Evolutionary conservation across 345 rosid genomes (phyloP).

Genomic region (Aurinia saxatilis): DNA sequence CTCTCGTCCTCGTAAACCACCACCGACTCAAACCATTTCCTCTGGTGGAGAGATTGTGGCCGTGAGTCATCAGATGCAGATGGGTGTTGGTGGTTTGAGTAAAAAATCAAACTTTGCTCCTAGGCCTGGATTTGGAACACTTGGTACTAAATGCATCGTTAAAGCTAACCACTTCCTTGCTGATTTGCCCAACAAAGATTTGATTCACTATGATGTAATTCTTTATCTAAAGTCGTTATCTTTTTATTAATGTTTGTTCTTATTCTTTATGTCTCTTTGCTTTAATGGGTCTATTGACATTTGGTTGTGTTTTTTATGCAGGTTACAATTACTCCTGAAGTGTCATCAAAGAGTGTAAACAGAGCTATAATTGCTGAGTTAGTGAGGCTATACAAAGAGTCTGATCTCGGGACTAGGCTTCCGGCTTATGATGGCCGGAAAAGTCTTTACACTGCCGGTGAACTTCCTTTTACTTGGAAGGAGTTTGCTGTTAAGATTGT

Average conservation of each 20-base stretch:
- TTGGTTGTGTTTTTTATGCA: slow-evolving; percentile 40
- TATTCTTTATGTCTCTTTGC: slow-evolving; percentile 24
- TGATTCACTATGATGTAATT: slow-evolving; percentile 87
- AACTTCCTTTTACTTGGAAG: slow-evolving; percentile 83
- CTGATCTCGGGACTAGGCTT: slow-evolving; percentile 83
- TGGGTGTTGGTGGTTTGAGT: slow-evolving; percentile 58
- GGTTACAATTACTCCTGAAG: slow-evolving; percentile 97
- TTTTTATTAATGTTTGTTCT: slow-evolving; percentile 37
- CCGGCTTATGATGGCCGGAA: slow-evolving; percentile 99
- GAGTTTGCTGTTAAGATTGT: slow-evolving; percentile 77
- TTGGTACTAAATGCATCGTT: slow-evolving; percentile 89
- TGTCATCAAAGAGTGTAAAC: slow-evolving; percentile 75
- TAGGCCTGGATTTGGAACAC: slow-evolving; percentile 83
- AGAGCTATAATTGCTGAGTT: slow-evolving; percentile 94
- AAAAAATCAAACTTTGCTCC: slow-evolving; percentile 68
- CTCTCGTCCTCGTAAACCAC: slow-evolving; percentile 86
- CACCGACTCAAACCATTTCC: not conserved
- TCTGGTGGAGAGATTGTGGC: slow-evolving; percentile 1
- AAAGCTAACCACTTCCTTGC: slow-evolving; percentile 98
- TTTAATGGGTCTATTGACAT: slow-evolving; percentile 28
- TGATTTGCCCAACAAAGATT: slow-evolving; percentile 83
- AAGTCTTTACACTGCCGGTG: slow-evolving; percentile 95
- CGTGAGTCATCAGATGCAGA: slow-evolving; percentile 33
- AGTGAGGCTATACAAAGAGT: slow-evolving; percentile 75
- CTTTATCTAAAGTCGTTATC: not conserved